Conservation (phyloP, 1,284 basidiomycete genomes). For the Ceratobasidium sp. region DNA sequence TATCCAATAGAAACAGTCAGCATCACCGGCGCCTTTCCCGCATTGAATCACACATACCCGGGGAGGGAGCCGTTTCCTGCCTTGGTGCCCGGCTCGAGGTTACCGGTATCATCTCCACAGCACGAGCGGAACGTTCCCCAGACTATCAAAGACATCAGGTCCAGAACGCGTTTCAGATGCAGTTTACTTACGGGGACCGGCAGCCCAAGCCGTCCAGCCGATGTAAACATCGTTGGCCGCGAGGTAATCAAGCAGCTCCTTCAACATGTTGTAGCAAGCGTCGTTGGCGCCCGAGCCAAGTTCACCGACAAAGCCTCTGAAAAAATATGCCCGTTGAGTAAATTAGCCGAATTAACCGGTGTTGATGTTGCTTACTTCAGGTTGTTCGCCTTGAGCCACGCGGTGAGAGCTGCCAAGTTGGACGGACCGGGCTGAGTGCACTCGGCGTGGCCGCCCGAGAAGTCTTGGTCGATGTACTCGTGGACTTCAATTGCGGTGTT, state of each 20-base stretch:
- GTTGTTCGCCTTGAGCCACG: conserved; percentile 63
- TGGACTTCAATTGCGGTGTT: conserved; percentile 66
- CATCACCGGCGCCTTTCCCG: background rate
- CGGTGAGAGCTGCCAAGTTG: conserved; percentile 62
- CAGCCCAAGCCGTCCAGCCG: conserved; percentile 66
- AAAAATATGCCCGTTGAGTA: background rate
- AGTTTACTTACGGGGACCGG: conserved; percentile 61
- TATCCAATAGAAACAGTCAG: background rate
- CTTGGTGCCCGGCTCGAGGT: conserved; percentile 62
- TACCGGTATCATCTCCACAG: conserved; percentile 64
- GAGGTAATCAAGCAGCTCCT: conserved; percentile 62
- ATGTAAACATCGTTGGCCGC: conserved; percentile 64
- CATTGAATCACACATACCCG: conserved; percentile 49
- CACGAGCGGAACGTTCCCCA: conserved; percentile 64
- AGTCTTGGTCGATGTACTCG: conserved; percentile 62
- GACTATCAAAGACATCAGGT: conserved; percentile 53
- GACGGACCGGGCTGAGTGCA: conserved; percentile 64
- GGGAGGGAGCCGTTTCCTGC: conserved; percentile 52
- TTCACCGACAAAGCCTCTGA: conserved; percentile 63
- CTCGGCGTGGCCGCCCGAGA: conserved; percentile 62
- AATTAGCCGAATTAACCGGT: background rate
- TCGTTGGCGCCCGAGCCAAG: conserved; percentile 64
- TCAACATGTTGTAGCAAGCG: conserved; percentile 60
- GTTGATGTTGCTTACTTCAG: conserved; percentile 58
- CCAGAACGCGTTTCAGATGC: background rate